These are phyloP conservation scores for Hymenoscyphus repandus DNA, from an alignment of 2,329 filamentous ascomycete species.

Conservation along the genomic window DNA sequence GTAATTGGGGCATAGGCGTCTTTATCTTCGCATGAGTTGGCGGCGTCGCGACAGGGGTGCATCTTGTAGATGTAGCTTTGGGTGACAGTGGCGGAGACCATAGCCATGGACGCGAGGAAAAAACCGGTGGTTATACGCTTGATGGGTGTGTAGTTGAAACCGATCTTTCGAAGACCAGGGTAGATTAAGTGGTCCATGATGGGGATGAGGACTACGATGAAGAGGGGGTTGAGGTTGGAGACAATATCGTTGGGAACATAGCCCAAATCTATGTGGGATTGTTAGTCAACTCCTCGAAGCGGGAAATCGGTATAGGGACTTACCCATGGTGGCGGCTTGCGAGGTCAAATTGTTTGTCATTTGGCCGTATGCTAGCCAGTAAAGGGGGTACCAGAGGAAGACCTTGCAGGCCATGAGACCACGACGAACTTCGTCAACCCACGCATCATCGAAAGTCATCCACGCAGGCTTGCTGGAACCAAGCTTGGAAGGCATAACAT, in stretches of 20 bases:
- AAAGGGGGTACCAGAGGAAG: slow-evolving; percentile 49
- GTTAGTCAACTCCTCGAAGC: background rate
- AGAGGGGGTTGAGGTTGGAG: slow-evolving; percentile 53
- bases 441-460: slow-evolving; percentile 79
- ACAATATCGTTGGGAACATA: slow-evolving; percentile 58
- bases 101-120: slow-evolving; percentile 43
- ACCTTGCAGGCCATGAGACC: slow-evolving; percentile 57
- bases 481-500: slow-evolving; percentile 50
- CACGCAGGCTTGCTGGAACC: slow-evolving; percentile 57
- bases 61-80: slow-evolving; percentile 55
- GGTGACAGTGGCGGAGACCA: slow-evolving; percentile 51
- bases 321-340: slow-evolving; percentile 47
- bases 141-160: slow-evolving; percentile 54
- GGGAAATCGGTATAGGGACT: background rate
- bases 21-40: slow-evolving; percentile 41
- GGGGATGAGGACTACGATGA: slow-evolving; percentile 53
- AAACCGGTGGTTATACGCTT: slow-evolving; percentile 54
- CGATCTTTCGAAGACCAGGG: slow-evolving; percentile 45
- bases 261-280: slow-evolving; percentile 32
- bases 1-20: slow-evolving; percentile 44
- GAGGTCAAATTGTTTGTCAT: slow-evolving; percentile 64
- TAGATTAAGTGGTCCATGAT: slow-evolving; percentile 52
- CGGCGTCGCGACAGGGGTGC: slow-evolving; percentile 46
- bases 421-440: slow-evolving; percentile 63
- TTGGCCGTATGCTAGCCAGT: slow-evolving; percentile 56